Conservation (phyloP, 2,329 filamentous ascomycete genomes). For the Ceratocystis huliohia region DNA sequence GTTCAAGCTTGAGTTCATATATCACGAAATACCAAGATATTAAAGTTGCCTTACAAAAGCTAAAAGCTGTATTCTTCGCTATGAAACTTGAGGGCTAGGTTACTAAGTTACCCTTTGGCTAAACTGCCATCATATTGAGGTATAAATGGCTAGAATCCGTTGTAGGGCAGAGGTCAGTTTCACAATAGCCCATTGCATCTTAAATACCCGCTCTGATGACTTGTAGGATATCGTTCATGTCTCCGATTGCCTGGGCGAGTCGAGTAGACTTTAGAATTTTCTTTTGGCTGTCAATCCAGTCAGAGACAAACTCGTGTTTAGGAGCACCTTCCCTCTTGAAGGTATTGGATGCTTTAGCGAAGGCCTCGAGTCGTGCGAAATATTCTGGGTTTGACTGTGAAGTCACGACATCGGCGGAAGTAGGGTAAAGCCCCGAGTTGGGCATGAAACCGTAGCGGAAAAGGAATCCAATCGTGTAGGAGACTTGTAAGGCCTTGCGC, state of each 20-base stretch:
- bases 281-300: background rate
- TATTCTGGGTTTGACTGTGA: background rate
- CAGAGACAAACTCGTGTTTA: background rate
- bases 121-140: too few species aligned
- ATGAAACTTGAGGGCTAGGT: too few species aligned
- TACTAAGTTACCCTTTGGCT: too few species aligned
- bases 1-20: too few species aligned
- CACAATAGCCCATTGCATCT: background rate
- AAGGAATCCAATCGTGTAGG: background rate
- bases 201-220: background rate
- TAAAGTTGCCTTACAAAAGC: too few species aligned
- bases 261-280: background rate
- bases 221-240: background rate
- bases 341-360: background rate
- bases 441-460: slow-evolving; percentile 4
- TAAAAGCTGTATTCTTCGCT: too few species aligned
- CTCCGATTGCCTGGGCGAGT: background rate
- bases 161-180: background rate
- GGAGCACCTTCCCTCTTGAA: background rate
- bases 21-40: too few species aligned
- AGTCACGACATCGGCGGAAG: background rate
- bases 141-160: too few species aligned
- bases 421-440: background rate
- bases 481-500: background rate
- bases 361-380: slow-evolving; percentile 2